Percentiles rank a stretch among this genome's conserved stretches.
These are phyloP conservation scores for Colletotrichum liaoningense DNA, from an alignment of 2,329 filamentous ascomycete species.

Conservation along the genomic window DNA sequence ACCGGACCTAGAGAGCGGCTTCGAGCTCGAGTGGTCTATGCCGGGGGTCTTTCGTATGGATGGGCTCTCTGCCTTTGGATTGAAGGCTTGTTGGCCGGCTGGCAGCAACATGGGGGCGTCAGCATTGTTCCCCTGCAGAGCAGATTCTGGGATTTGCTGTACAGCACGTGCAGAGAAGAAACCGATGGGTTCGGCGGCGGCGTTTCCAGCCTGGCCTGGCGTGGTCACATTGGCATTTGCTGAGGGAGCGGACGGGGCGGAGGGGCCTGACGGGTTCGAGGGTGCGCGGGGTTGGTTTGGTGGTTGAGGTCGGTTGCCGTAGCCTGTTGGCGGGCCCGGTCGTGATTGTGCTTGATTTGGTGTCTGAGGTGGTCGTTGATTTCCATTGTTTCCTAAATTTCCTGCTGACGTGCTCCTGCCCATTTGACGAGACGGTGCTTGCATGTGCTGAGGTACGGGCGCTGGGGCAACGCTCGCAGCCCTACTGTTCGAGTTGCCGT, in stretches of 20 bases:
- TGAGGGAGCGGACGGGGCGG: slow-evolving; percentile 26
- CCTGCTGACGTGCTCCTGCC: slow-evolving; percentile 44
- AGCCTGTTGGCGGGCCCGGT: slow-evolving; percentile 37
- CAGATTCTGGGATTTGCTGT: slow-evolving; percentile 62
- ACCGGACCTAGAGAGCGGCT: slow-evolving; percentile 72
- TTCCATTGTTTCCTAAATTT: slow-evolving; percentile 40
- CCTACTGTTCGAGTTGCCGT: slow-evolving; percentile 38
- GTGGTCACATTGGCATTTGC: slow-evolving; percentile 36
- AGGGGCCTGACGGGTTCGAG: slow-evolving; percentile 32
- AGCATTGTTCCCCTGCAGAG: slow-evolving; percentile 52
- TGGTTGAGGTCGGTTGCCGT: slow-evolving; percentile 38
- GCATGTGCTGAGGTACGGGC: slow-evolving; percentile 45
- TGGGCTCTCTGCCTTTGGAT: slow-evolving; percentile 81
- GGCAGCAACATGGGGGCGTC: slow-evolving; percentile 52
- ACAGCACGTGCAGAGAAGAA: slow-evolving; percentile 80
- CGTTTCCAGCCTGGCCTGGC: slow-evolving; percentile 38
- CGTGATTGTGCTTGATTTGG: slow-evolving; percentile 46
- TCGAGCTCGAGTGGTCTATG: slow-evolving; percentile 82
- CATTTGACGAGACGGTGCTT: slow-evolving; percentile 50
- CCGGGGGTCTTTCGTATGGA: slow-evolving; percentile 91
- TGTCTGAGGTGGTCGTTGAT: slow-evolving; percentile 46
- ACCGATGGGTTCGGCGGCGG: slow-evolving; percentile 58
- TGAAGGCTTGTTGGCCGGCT: slow-evolving; percentile 68
- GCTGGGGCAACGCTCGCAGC: slow-evolving; percentile 42
- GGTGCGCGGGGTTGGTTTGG: slow-evolving; percentile 39